Evolutionary conservation across 495 filamentous ascomycete genomes (phyloP).

Genomic region (Hyaloscypha variabilis): DNA sequence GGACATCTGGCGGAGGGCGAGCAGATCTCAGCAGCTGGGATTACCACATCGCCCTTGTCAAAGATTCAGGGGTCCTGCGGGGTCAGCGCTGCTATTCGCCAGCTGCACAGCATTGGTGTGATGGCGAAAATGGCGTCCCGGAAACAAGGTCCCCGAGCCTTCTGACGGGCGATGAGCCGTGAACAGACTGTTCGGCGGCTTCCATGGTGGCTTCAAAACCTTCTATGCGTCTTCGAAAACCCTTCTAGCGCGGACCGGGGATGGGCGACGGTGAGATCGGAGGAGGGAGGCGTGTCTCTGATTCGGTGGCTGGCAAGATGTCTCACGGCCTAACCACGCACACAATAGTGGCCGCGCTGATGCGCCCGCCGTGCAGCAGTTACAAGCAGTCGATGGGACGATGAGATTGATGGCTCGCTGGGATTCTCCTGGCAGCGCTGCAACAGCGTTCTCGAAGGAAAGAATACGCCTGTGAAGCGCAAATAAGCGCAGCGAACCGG

Average conservation of each 20-base stretch:
- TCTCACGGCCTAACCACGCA: neutral
- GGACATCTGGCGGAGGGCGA: neutral
- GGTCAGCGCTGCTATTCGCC: neutral
- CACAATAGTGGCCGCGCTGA: no score
- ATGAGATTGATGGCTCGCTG: neutral
- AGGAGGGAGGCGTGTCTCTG: neutral
- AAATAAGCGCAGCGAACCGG: slow-evolving; percentile 10
- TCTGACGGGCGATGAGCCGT: neutral
- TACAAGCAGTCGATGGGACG: neutral
- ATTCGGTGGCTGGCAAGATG: neutral
- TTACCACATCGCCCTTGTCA: slow-evolving; percentile 18
- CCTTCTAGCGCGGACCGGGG: slow-evolving; percentile 13
- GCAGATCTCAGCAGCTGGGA: slow-evolving; percentile 3
- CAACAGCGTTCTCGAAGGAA: neutral
- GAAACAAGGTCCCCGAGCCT: slow-evolving; percentile 20
- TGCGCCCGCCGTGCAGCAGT: neutral
- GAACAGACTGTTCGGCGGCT: slow-evolving; percentile 26
- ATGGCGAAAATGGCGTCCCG: slow-evolving; percentile 5
- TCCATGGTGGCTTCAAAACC: slow-evolving; percentile 23
- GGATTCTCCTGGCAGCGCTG: neutral
- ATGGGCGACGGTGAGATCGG: neutral
- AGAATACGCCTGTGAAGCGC: slow-evolving; percentile 4
- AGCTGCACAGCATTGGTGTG: neutral
- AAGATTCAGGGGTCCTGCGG: slow-evolving; percentile 13
- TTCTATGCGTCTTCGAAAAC: slow-evolving; percentile 26